Base-by-base conservation (phyloP, 1,284 basidiomycete genomes). In the Amylostereum chailletii region DNA sequence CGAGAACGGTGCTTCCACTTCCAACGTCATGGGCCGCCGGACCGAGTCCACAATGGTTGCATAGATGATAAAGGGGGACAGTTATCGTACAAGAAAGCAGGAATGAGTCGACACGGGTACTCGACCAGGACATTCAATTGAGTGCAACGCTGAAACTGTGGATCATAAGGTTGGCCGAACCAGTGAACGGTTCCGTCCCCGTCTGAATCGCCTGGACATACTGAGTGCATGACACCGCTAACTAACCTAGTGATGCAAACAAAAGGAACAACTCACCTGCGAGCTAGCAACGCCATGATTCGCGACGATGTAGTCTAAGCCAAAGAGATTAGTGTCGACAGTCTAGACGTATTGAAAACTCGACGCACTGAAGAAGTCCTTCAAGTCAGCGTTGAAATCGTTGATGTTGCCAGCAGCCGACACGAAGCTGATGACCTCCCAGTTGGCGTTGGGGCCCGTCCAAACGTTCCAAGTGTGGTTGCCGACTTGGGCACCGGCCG, bases 341-440 rank as follows among this genome's bases (percentile, higher is more conserved):
- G n/a, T n/a, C 34, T n/a, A 37, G 34, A 37, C 34, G 34, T 7
- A 37, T 7, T 7, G 34, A 37, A n/a, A 7, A n/a, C 26, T 34
- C 42, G 19, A 60, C 70, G 51, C 51, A 79, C 79, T 57, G 64
- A 81, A 79, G 65, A 81, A 80, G 34, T 65, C 70, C 42, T 74
- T 76, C 57, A 82, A 61, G 55, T 81, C 76, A n/a, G 62, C 75
- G 51, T 61, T 68, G 67, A 81, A 82, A 58, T 70, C 60, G 44
- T 63, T 75, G 62, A 81, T 71, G 55, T 79, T 62, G 0, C 71
- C 74, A 6, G 62, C 55, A 4, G 68, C 62, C 53, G 69, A 74
- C 55, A 80, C 74, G 61, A 81, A 81, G 11, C 77, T 78, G 47
- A 77, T 61, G 11, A 77, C 76, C 58, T 78, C 59, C 78, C 77